Base-by-base conservation (phyloP, 1,284 basidiomycete genomes). In the Pterulicium gracile region DNA sequence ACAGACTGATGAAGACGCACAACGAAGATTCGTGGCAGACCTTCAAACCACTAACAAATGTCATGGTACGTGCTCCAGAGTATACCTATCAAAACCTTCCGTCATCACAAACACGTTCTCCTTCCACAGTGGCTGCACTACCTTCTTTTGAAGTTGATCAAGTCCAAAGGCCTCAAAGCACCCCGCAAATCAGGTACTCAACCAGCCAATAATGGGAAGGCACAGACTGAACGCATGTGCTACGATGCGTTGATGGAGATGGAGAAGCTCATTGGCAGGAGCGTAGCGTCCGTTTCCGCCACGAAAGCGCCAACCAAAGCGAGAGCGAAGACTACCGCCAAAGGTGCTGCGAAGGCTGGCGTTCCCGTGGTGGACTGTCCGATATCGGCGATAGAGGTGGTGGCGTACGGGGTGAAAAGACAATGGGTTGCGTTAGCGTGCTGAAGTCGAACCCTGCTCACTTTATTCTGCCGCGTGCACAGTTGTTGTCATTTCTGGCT, bases 1-100 rank as follows among this genome's bases (percentile, higher is more conserved):
- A 98, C 60, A 79, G 95, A 34, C 76, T 84, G 62, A 97, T 97
- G 89, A 73, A 72, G 32, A 63, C 64, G 19, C 65, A 79, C 48
- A 79, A 75, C 39, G 62, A 72, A 2, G 66, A 68, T 40, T 60
- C 68, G 17, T 97, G 94, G 94, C 71, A 75, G 47, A 68, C 61
- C 1, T 93, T 79, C 59, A 71, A 77, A 44, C 89, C 92, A 0
- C 61, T 84, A 7, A 94, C 91, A 3, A 97, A 97, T 57, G 78
- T 95, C 35, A 79, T 97, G 75, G 92, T 92, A 58, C 59, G 78
- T 59, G 12, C 3, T 43, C n/a, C n/a, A 34, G 15, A 34, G 12
- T 34, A 10, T 34, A 15, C 27, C 35, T 21, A 42, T 17, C 15
- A 3, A 15, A 15, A 22, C 24, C 24, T 34, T 48, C 44, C 18